These are phyloP conservation scores for Ploettnerulaceae sp. DNA, from an alignment of 2,329 filamentous ascomycete species.

Conservation along the genomic window DNA sequence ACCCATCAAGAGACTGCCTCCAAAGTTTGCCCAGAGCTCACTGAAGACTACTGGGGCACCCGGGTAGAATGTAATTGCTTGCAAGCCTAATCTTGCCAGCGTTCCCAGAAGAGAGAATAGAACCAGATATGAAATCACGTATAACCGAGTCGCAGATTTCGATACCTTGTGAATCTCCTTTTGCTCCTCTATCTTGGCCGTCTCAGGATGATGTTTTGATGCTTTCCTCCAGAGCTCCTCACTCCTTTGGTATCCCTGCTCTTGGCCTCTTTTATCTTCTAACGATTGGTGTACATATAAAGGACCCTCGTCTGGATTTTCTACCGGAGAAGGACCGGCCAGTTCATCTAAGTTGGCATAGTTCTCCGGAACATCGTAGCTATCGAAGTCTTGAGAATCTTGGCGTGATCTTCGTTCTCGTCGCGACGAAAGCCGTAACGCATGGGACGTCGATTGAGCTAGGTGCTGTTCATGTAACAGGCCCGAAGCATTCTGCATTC, in stretches of 20 bases:
- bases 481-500: conserved; percentile 27
- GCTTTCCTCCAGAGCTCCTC: conserved; percentile 4
- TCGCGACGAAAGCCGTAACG: conserved; percentile 6
- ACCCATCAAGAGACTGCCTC: conserved; percentile 76
- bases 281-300: conserved; percentile 38
- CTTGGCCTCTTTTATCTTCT: conserved; percentile 33
- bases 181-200: conserved; percentile 11
- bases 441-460: conserved; percentile 8
- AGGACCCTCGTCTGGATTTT: conserved; percentile 38
- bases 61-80: conserved; percentile 74
- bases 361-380: conserved; percentile 26
- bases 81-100: conserved; percentile 73
- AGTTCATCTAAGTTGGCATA: conserved; percentile 44
- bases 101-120: conserved; percentile 84
- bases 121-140: conserved; percentile 75
- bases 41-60: conserved; percentile 69
- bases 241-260: conserved; percentile 20
- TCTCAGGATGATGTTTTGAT: background rate
- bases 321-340: conserved; percentile 40
- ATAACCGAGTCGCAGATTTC: conserved; percentile 51
- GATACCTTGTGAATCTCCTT: conserved; percentile 39
- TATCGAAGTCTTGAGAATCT: too few species aligned
- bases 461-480: conserved; percentile 12
- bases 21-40: conserved; percentile 84
- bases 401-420: background rate